These are phyloP conservation scores for Silene vulgaris DNA, from an alignment of 179 eudicot species.

Conservation along the genomic window DNA sequence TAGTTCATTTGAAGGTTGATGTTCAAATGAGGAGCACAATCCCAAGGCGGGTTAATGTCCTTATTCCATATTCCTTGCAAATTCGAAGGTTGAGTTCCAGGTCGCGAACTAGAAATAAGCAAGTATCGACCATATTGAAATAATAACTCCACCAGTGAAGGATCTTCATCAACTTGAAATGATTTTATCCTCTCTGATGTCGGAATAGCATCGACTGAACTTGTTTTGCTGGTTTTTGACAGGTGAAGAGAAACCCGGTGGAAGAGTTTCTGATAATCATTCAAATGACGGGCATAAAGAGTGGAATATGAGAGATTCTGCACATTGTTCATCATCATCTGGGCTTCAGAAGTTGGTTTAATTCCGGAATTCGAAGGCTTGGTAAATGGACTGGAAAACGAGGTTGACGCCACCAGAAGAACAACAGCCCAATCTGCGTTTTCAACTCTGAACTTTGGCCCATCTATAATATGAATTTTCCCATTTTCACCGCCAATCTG, in stretches of 20 bases:
- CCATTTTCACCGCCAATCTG: conserved; percentile 48
- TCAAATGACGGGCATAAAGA: conserved; percentile 60
- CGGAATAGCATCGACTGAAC: conserved; percentile 24
- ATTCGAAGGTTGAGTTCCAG: conserved; percentile 72
- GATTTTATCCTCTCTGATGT: conserved; percentile 65
- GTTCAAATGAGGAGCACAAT: conserved; percentile 76
- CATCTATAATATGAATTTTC: conserved; percentile 39
- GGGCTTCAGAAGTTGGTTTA: conserved; percentile 52
- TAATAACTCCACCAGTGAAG: conserved; percentile 72
- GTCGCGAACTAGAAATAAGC: conserved; percentile 71
- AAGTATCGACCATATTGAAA: conserved; percentile 85
- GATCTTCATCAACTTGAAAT: conserved; percentile 65
- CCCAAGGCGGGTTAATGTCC: conserved; percentile 69
- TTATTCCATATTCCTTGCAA: conserved; percentile 91
- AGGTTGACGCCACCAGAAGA: conserved; percentile 61
- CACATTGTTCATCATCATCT: conserved; percentile 35
- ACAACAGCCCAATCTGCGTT: conserved; percentile 64
- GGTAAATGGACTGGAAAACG: conserved; percentile 67
- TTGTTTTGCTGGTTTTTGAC: conserved; percentile 37
- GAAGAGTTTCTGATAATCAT: conserved; percentile 73
- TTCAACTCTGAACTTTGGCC: conserved; percentile 51
- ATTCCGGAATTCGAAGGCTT: conserved; percentile 56
- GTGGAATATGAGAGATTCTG: conserved; percentile 49
- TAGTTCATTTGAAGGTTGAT: conserved; percentile 95
- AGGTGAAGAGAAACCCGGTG: conserved; percentile 70